These are phyloP conservation scores for Noccaea bulbosa DNA, from an alignment of 345 rosid genomes.

Conservation along the genomic window DNA sequence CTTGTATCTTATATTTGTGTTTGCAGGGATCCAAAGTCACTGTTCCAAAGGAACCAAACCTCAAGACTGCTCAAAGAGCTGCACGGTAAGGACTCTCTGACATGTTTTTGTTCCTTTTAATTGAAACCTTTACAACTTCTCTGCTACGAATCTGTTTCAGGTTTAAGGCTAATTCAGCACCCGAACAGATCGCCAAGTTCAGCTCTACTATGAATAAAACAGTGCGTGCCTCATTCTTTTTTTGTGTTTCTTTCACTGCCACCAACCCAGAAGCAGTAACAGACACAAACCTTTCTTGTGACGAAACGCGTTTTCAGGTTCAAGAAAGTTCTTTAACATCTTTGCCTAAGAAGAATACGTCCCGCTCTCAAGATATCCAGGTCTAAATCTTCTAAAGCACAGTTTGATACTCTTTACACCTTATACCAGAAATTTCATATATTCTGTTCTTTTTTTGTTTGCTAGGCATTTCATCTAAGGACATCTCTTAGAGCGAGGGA, in stretches of 20 bases:
- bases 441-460: not conserved
- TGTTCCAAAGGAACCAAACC: slow-evolving; percentile 43
- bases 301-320: slow-evolving; percentile 19
- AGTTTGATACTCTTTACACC: not conserved
- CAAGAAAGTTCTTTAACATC: slow-evolving; percentile 34
- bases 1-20: slow-evolving; percentile 5
- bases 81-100: slow-evolving; percentile 21
- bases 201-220: slow-evolving; percentile 23
- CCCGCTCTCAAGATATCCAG: slow-evolving; percentile 29
- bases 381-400: slow-evolving; percentile 7
- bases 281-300: not conserved
- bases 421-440: not conserved
- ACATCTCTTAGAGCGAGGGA: slow-evolving; percentile 30
- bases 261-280: not conserved
- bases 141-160: slow-evolving; percentile 28
- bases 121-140: slow-evolving; percentile 1
- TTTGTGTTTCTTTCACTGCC: not conserved
- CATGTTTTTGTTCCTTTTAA: slow-evolving; percentile 1
- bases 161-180: slow-evolving; percentile 42
- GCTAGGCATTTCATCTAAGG: slow-evolving; percentile 32
- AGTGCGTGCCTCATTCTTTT: slow-evolving; percentile 11
- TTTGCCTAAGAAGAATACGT: slow-evolving; percentile 19
- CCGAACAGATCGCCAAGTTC: slow-evolving; percentile 20
- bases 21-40: slow-evolving; percentile 39
- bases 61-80: slow-evolving; percentile 44